A percentile compares a stretch with the other conserved stretches of the same genome.
Conservation (phyloP, 2,329 filamentous ascomycete genomes). For the Aureobasidium pullulans region DNA sequence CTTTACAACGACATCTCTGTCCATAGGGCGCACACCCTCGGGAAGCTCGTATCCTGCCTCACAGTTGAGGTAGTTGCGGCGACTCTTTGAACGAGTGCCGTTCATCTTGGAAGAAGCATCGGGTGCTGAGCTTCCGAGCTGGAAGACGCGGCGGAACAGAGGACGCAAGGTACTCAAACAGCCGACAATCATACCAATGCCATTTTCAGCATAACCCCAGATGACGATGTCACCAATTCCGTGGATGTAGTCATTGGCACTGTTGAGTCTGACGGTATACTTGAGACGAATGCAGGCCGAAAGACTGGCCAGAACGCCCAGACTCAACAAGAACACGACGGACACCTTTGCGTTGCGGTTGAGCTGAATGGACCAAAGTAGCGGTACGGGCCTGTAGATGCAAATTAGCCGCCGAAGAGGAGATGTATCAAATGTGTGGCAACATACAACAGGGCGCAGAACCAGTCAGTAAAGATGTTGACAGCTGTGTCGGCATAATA, state of each 20-base stretch:
- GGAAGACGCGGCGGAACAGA: conserved; percentile 23
- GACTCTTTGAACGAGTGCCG: not conserved
- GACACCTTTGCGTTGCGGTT: conserved; percentile 35
- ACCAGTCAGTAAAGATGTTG: conserved; percentile 32
- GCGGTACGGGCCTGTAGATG: conserved; percentile 29
- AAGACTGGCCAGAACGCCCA: conserved; percentile 29
- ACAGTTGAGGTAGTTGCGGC: conserved; percentile 7
- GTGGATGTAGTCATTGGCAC: conserved; percentile 25
- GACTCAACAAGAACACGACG: conserved; percentile 28
- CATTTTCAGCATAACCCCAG: conserved; percentile 33
- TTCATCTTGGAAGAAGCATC: conserved; percentile 2
- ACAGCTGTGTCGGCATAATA: conserved; percentile 31
- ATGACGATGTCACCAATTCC: conserved; percentile 28
- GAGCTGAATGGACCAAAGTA: conserved; percentile 37
- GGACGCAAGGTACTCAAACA: conserved; percentile 29
- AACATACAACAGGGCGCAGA: conserved; percentile 27
- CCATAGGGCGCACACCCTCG: not conserved
- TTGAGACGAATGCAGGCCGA: conserved; percentile 29
- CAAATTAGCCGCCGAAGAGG: not conserved
- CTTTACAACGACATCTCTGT: conserved; percentile 1
- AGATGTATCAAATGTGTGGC: not conserved
- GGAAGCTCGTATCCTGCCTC: conserved; percentile 10
- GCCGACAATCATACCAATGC: conserved; percentile 29
- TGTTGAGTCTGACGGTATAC: conserved; percentile 30
- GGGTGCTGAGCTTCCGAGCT: conserved; percentile 5